A percentile compares a stretch with the other conserved stretches of the same genome.
Evolutionary conservation across 352 stramenopile species (phyloP).

Genomic region (Globisporangium spiculum): DNA sequence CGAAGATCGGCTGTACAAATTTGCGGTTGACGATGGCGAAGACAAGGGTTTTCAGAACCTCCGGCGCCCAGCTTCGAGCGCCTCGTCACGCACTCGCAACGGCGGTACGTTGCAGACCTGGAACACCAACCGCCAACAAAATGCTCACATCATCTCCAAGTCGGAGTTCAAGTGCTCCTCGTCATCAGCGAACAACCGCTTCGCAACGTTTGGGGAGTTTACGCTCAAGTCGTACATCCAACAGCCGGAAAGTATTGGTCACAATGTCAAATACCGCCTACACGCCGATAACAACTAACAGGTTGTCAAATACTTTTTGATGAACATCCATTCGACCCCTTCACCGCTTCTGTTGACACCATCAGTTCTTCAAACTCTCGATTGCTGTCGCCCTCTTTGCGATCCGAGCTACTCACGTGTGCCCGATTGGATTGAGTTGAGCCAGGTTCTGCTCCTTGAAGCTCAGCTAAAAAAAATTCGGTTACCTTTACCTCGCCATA

Average conservation of each 20-base stretch:
- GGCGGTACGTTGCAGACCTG: background rate
- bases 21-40: background rate
- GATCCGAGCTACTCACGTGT: background rate
- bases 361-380: background rate
- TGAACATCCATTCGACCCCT: too few relatives aligned
- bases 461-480: background rate
- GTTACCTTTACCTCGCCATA: background rate
- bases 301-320: background rate
- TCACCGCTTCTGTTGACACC: constrained; percentile 7
- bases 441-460: background rate
- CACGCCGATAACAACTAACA: constrained; percentile 8
- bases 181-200: background rate
- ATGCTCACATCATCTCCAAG: constrained; percentile 7
- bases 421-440: background rate
- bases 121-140: constrained; percentile 3
- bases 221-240: constrained; percentile 6
- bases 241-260: background rate
- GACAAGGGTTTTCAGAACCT: background rate
- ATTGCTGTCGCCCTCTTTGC: background rate
- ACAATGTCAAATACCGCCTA: constrained; percentile 6
- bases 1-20: constrained; percentile 11
- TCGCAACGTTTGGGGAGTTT: constrained; percentile 2
- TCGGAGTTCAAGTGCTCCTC: constrained; percentile 7
- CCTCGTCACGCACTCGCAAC: background rate
- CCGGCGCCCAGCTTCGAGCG: background rate